Percentiles rank a stretch among this genome's conserved stretches.
Evolutionary conservation across 2,329 filamentous ascomycete species (phyloP).

Genomic region (Pseudocercospora macadamiae): DNA sequence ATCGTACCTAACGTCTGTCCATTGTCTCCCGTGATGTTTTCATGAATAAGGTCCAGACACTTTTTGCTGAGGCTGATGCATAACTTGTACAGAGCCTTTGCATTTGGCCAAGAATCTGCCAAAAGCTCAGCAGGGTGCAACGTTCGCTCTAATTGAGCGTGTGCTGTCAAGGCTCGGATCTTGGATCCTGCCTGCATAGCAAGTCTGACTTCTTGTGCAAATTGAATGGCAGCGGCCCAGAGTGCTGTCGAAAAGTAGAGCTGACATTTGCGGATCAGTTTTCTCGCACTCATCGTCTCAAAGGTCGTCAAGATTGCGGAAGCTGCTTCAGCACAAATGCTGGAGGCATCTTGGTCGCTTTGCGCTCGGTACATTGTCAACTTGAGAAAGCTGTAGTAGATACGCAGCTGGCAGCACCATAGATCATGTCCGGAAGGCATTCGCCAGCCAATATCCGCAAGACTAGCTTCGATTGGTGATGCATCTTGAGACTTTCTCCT

Average conservation of each 20-base stretch:
- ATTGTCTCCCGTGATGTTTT: neutral
- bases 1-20: neutral
- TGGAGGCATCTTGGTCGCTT: neutral
- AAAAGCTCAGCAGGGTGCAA: slow-evolving; percentile 11
- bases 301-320: slow-evolving; percentile 17
- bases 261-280: slow-evolving; percentile 5
- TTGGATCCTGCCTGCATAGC: neutral
- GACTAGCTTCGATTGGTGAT: neutral
- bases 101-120: slow-evolving; percentile 15
- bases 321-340: slow-evolving; percentile 3
- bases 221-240: slow-evolving; percentile 13
- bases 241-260: slow-evolving; percentile 11
- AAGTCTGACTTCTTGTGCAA: slow-evolving; percentile 7
- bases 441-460: slow-evolving; percentile 4
- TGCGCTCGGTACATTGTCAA: slow-evolving; percentile 8
- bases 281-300: slow-evolving; percentile 13
- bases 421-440: slow-evolving; percentile 12
- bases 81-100: slow-evolving; percentile 12
- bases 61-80: slow-evolving; percentile 2
- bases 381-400: slow-evolving; percentile 14
- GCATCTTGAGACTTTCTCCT: neutral
- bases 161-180: slow-evolving; percentile 11
- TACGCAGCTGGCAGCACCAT: slow-evolving; percentile 18
- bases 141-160: slow-evolving; percentile 17
- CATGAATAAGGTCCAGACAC: neutral